Base-by-base conservation (phyloP, 805 yeast species). In the Starmera quercuum region DNA sequence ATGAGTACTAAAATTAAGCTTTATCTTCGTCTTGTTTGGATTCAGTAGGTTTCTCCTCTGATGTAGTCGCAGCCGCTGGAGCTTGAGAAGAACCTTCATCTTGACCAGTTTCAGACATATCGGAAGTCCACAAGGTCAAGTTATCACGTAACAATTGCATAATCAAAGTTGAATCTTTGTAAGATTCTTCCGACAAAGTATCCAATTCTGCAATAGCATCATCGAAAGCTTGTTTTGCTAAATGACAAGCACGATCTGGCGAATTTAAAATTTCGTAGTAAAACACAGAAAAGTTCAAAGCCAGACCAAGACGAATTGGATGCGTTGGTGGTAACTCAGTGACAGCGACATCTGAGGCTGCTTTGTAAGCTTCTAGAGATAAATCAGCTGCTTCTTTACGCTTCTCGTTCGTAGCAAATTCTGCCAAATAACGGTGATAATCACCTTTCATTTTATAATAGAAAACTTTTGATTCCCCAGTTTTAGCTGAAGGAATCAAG, bases 401-500 rank as follows among this genome's bases (percentile, higher is more conserved):
- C 66, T 81, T 83, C 50, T 87, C 97, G 46, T 84, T 78, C 53
- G 78, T 73, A 43, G 97, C 90, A 58, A 90, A 92, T 71, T 90
- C 98, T 44, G 97, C 97, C 68, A 90, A 75, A 67, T 90, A 90
- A 73, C 98, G 95, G 73, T 88, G 95, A 74, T 90, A 90, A 66
- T 90, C 98, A 74, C 97, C 98, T 73, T 90, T 90, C 97, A 90
- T 90, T 77, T 90, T 90, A 72, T 85, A 87, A 75, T 90, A 90
- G 67, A 90, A 90, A 37, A 90, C 97, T 74, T 90, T 87, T 33
- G 96, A 87, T 69, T 92, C 98, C 56, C 97, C 97, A 47, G 95
- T 78, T 60, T 82, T 85, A 44, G 97, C 97, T 44, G 90, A 73
- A 49, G 96, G 88, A 55, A 90, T 86, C 64, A 90, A 79, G 64